Conservation (phyloP, 192 early-diverging fungal species). For the Coemansia sp. region DNA sequence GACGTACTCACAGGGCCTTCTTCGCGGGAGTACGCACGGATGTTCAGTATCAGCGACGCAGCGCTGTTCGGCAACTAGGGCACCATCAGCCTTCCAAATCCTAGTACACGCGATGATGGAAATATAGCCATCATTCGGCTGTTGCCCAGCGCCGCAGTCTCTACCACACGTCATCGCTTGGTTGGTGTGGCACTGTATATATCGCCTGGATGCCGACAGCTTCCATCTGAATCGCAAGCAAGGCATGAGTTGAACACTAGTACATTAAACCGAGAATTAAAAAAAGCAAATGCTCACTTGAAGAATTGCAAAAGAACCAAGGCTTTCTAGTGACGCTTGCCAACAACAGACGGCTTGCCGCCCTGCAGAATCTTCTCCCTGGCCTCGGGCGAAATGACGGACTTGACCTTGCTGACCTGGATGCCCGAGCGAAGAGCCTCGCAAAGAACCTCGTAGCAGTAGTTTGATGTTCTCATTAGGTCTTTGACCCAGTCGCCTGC, state of each 20-base stretch:
- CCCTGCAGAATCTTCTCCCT: conserved; percentile 43
- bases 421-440: conserved; percentile 51
- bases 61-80: background rate
- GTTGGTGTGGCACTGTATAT: too few relatives aligned
- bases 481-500: conserved; percentile 49
- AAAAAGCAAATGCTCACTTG: background rate
- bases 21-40: conserved; percentile 28
- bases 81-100: background rate
- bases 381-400: conserved; percentile 47
- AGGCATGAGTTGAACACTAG: background rate
- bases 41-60: conserved; percentile 16
- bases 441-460: conserved; percentile 52
- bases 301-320: background rate
- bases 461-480: conserved; percentile 47
- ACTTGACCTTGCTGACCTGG: conserved; percentile 56
- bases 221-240: background rate
- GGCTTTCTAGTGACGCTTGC: conserved; percentile 29
- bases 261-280: background rate
- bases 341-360: conserved; percentile 37
- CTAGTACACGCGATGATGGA: background rate
- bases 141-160: too few relatives aligned
- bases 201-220: too few relatives aligned
- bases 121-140: background rate
- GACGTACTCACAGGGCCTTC: conserved; percentile 1
- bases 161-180: too few relatives aligned